A percentile compares a stretch with the other conserved stretches of the same genome.
Evolutionary conservation across 177 flowering plant species (phyloP).

Genomic region (Telopea speciosissima): DNA sequence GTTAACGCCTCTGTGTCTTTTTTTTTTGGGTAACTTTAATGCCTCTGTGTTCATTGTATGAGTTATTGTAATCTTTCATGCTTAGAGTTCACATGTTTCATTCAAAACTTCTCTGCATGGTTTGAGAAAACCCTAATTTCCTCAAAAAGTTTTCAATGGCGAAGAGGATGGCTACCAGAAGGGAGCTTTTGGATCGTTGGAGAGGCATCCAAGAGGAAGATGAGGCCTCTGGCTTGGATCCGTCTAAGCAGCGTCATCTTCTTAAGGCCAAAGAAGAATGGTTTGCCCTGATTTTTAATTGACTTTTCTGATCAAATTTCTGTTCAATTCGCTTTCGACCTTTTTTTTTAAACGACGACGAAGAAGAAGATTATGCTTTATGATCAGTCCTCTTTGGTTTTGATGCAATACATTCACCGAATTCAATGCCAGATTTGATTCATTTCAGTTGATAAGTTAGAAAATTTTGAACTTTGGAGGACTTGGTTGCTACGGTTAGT

Average conservation of each 20-base stretch:
- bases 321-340: neutral
- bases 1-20: too few relatives aligned
- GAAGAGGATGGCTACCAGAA: conserved; percentile 25
- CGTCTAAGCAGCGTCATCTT: conserved; percentile 30
- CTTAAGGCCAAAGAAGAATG: conserved; percentile 53
- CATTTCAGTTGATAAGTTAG: neutral
- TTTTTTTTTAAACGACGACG: neutral
- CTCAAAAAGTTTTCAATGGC: conserved; percentile 18
- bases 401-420: neutral
- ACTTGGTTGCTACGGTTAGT: neutral
- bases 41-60: too few relatives aligned
- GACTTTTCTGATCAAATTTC: neutral
- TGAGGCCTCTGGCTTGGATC: conserved; percentile 24
- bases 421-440: neutral
- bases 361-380: neutral
- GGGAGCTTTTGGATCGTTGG: conserved; percentile 62
- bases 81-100: neutral
- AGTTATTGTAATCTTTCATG: neutral
- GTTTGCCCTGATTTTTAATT: conserved; percentile 19
- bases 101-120: neutral
- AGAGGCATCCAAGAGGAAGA: conserved; percentile 56
- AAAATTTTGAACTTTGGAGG: neutral
- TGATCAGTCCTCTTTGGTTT: neutral
- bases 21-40: too few relatives aligned
- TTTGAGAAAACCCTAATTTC: conserved; percentile 4